Conservation (phyloP, 108 stramenopile genomes). For the Fragilaria radians region DNA sequence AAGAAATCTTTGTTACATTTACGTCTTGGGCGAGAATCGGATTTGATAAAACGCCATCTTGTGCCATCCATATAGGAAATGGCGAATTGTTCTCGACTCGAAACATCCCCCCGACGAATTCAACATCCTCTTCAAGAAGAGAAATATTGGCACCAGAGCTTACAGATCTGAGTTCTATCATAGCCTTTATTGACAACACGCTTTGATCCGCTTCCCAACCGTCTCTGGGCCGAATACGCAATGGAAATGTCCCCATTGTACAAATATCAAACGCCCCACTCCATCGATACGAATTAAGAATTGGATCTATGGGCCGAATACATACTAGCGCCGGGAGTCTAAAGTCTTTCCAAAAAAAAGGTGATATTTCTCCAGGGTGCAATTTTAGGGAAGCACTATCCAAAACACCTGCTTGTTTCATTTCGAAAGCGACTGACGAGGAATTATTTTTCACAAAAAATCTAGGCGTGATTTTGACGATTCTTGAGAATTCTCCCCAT, state of each 20-base stretch:
- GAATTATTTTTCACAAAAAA: constrained; percentile 63
- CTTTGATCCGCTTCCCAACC: not conserved
- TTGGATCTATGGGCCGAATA: constrained; percentile 20
- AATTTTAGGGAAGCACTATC: constrained; percentile 29
- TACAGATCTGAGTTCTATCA: constrained; percentile 53
- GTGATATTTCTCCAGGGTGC: constrained; percentile 23
- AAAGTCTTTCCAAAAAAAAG: constrained; percentile 66
- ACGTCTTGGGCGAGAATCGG: constrained; percentile 9
- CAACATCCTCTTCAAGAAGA: constrained; percentile 47
- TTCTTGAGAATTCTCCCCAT: constrained; percentile 66
- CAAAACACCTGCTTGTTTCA: constrained; percentile 56
- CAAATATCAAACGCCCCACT: constrained; percentile 71
- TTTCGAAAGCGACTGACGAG: constrained; percentile 25
- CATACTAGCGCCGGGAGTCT: constrained; percentile 51
- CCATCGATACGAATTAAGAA: constrained; percentile 35
- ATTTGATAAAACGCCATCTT: constrained; percentile 61
- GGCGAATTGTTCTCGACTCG: constrained; percentile 64
- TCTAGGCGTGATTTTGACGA: constrained; percentile 43
- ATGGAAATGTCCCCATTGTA: constrained; percentile 49
- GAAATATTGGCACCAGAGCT: constrained; percentile 58
- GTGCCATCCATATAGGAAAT: constrained; percentile 60
- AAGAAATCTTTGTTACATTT: not conserved
- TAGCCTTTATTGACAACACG: not conserved
- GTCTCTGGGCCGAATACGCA: constrained; percentile 25
- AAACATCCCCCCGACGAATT: constrained; percentile 51